These are phyloP conservation scores for Bocquillonia castaneifolia DNA, from an alignment of 441 rosid species.

Conservation along the genomic window DNA sequence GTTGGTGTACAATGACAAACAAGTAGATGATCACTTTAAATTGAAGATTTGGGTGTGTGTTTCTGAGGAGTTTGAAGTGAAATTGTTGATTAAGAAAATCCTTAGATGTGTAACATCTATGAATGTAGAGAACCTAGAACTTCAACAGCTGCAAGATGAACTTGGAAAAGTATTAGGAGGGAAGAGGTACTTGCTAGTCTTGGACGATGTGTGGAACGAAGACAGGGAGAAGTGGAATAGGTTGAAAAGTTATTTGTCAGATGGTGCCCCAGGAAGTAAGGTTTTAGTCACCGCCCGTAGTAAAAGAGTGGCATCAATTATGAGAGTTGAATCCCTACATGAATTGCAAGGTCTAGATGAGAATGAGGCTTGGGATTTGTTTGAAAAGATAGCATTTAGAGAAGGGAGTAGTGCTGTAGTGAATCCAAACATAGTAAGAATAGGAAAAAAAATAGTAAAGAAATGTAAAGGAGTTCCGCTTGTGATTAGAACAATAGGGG, in stretches of 20 bases:
- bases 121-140: neutral
- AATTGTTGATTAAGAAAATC: neutral
- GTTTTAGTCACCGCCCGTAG: constrained; percentile 18
- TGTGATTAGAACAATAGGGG: constrained; percentile 6
- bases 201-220: constrained; percentile 31
- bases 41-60: constrained; percentile 19
- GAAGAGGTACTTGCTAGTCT: constrained; percentile 20
- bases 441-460: constrained; percentile 13
- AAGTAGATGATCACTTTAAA: constrained; percentile 12
- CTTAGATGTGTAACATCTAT: no score
- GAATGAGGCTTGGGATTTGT: constrained; percentile 6
- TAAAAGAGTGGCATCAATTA: constrained; percentile 3
- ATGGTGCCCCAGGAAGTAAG: constrained; percentile 8
- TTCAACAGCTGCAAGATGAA: constrained; percentile 2
- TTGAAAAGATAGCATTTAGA: neutral
- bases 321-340: neutral
- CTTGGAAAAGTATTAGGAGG: neutral
- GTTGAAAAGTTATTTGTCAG: neutral
- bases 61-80: constrained; percentile 14
- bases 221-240: constrained; percentile 15
- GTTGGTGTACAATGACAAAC: constrained; percentile 17
- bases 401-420: neutral
- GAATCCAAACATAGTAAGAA: neutral
- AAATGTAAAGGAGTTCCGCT: constrained; percentile 26
- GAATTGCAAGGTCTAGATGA: constrained; percentile 1